Evolutionary conservation across 768 basidiomycete genomes (phyloP), one percentile per base, ranked within the genome.

Genomic region (Termitomyces sp.): DNA sequence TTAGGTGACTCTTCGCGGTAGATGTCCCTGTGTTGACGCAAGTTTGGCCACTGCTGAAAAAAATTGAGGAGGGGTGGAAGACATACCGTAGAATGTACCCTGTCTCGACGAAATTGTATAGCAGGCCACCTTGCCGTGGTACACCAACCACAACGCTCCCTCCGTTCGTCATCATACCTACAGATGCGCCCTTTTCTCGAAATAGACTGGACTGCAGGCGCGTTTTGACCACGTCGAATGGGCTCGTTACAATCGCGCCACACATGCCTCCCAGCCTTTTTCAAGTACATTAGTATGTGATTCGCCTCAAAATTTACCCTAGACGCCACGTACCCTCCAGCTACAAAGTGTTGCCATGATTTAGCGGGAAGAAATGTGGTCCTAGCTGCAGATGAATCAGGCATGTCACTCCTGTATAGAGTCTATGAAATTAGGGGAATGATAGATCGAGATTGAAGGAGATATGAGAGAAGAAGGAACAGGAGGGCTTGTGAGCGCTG

Each of bases 1-100:
- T 84, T 80, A 0, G 90, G 83, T 0, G 94, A 93, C 73, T 99
- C 97, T 63, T 90, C 80, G 14, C 82, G 82, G 68, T 92, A 94
- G 40, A 98, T 97, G 61, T 92, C 88, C 28, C 92, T 92, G 60
- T 20, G 22, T 56, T 14, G 18, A 54, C 24, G n/a, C 2, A 43
- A 58, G 22, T 48, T 30, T 40, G 28, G 26, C 22, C 32, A 40
- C 9, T 26, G 36, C 20, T 50, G 33, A 28, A n/a, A 28, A 36
- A 30, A 13, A 46, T 18, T 32, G 35, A 36, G 6, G 16, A 50
- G 28, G n/a, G 26, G 12, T 14, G 24, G n/a, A 36, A 44, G 26
- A 42, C 32, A 59, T 35, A 94, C 95, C 89, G 83, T 46, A 98
- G 80, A 58, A 98, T 10, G 24, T 60, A 18, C 57, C 35, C 35